Percentiles rank a stretch among this genome's conserved stretches.
Evolutionary conservation across 345 rosid species (phyloP).

Genomic region (Rhodamnia rubescens): DNA sequence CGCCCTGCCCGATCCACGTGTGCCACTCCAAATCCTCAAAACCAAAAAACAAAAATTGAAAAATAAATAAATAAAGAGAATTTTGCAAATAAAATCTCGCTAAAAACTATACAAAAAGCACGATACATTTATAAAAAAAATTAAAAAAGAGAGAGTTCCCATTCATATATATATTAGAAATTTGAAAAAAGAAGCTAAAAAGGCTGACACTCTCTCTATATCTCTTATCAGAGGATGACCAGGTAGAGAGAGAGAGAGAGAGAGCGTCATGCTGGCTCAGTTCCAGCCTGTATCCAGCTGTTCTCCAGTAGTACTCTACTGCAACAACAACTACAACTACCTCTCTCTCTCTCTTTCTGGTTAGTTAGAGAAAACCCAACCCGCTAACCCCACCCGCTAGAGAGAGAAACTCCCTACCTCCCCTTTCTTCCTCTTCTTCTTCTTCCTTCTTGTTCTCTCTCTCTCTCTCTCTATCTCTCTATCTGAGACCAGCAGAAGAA

Average conservation of each 20-base stretch:
- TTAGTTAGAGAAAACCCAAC: not conserved
- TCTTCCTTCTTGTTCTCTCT: too few species aligned
- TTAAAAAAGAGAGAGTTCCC: not conserved
- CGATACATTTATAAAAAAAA: not conserved
- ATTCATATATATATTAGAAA: not conserved
- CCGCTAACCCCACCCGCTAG: not conserved
- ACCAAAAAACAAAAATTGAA: not conserved
- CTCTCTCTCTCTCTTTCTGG: not conserved
- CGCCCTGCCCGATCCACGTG: not conserved
- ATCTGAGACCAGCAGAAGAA: too few species aligned
- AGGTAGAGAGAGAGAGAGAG: not conserved
- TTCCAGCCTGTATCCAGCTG: conserved; percentile 6
- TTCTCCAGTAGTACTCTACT: not conserved
- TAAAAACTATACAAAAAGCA: not conserved
- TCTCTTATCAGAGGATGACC: too few species aligned
- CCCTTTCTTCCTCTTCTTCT: too few species aligned
- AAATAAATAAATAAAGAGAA: fast-evolving
- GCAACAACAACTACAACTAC: not conserved
- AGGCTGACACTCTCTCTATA: too few species aligned
- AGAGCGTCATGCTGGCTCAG: not conserved
- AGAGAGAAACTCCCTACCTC: too few species aligned
- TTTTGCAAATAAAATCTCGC: not conserved
- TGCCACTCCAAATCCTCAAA: not conserved
- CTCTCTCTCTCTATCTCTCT: too few species aligned
- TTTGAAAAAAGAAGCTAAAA: not conserved